Evolutionary conservation across 495 filamentous ascomycete species (phyloP).

Genomic region (Staphylotrichum tortipilum): DNA sequence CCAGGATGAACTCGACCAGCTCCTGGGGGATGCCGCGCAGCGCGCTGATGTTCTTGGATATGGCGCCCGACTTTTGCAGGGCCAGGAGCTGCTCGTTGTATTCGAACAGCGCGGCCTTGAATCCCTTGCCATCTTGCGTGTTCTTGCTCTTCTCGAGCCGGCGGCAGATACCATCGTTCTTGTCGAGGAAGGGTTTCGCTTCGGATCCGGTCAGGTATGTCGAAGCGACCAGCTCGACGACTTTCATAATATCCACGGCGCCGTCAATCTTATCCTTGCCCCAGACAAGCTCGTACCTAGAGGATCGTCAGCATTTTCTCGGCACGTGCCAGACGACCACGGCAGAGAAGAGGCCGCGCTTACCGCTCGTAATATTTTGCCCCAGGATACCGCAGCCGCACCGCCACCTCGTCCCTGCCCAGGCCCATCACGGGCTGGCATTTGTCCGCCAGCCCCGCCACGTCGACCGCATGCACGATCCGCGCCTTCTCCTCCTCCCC

Average conservation of each 20-base stretch:
- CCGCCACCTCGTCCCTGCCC: conserved; percentile 42
- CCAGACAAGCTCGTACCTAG: conserved; percentile 69
- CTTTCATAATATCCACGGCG: conserved; percentile 71
- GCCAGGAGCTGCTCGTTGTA: conserved; percentile 64
- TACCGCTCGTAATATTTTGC: conserved; percentile 61
- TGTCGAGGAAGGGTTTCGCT: conserved; percentile 58
- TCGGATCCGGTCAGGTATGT: conserved; percentile 65
- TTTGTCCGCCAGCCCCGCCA: conserved; percentile 45
- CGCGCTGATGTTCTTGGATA: conserved; percentile 58
- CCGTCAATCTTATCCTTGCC: conserved; percentile 79
- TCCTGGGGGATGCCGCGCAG: conserved; percentile 56
- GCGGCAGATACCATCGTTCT: conserved; percentile 61
- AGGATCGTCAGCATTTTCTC: conserved; percentile 14
- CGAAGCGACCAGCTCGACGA: conserved; percentile 62
- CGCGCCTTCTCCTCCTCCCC: conserved; percentile 23
- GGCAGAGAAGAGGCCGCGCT: conserved; percentile 31
- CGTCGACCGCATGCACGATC: conserved; percentile 59
- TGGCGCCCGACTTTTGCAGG: conserved; percentile 53
- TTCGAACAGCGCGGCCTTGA: conserved; percentile 57
- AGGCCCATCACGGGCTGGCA: conserved; percentile 41
- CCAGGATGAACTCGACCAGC: conserved; percentile 72
- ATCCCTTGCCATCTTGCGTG: conserved; percentile 54
- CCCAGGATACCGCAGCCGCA: conserved; percentile 66
- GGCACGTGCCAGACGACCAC: background rate
- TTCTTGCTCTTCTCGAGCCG: conserved; percentile 58